Percentiles rank a stretch among this genome's conserved stretches.
phyloP scores from a whole-genome alignment of 106 monocot genomes.

The Posidonia australis region DNA sequence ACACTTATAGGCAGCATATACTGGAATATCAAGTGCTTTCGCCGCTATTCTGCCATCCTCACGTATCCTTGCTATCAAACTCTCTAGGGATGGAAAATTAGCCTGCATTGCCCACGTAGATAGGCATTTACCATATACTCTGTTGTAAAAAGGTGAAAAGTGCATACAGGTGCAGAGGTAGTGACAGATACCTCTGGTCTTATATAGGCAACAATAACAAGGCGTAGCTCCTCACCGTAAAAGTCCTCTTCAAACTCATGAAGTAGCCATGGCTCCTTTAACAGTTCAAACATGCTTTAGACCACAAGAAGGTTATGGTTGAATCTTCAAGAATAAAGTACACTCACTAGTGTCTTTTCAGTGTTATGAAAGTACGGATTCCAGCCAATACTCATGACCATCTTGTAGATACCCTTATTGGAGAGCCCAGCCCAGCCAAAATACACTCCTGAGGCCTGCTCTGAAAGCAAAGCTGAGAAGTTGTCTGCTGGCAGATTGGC shows the following conservation, averaged over 20 bases:
- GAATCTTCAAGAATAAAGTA: background rate
- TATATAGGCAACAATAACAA: conserved; percentile 82
- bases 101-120: conserved; percentile 24
- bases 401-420: conserved; percentile 65
- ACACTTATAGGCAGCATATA: conserved; percentile 57
- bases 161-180: too few relatives aligned
- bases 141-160: too few relatives aligned
- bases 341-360: conserved; percentile 77
- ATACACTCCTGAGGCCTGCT: conserved; percentile 86
- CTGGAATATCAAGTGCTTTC: conserved; percentile 78
- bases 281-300: background rate
- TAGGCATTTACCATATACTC: too few relatives aligned
- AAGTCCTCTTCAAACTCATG: conserved; percentile 87
- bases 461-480: conserved; percentile 56
- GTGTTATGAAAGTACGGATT: conserved; percentile 94
- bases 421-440: conserved; percentile 89
- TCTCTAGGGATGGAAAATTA: conserved; percentile 87
- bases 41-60: conserved; percentile 75
- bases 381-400: conserved; percentile 99
- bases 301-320: background rate
- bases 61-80: conserved; percentile 80
- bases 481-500: conserved; percentile 82
- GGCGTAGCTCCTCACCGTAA: conserved; percentile 85
- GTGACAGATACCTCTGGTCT: conserved; percentile 61
- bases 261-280: conserved; percentile 91